Evolutionary conservation across 306 rosid genomes (phyloP), one percentile per base, ranked within the genome.

Genomic region (Acmispon strigosus): DNA sequence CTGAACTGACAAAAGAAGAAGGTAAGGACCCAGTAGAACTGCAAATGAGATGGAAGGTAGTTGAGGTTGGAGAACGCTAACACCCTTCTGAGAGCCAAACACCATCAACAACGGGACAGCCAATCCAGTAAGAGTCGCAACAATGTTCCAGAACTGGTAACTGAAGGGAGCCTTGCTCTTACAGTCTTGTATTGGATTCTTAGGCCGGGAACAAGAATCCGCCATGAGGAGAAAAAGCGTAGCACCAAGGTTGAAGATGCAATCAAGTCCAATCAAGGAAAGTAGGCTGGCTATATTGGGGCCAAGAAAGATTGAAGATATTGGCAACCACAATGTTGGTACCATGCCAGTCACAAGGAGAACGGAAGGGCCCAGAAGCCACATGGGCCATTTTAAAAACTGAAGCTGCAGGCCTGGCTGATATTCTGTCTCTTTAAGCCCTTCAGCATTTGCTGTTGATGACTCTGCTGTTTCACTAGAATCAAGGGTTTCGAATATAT

Each of bases 201-300:
- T 86, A 2, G 89, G 91, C 43, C 86, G 84, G 6, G 93, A 89
- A 71, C 90, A 82, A 14, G 92, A 80, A 64, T 90, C 98, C 10
- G 98, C 98, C 96, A 90, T 90, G 80, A 92, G 98, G 70, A 92
- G 96, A 66, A 88, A 92, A 75, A 90, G 91, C 18, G 92, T 84
- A n/a, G 93, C 98, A 0, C 96, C 98, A 2, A 92, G 82, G 84
- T 90, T 90, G 67, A 82, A 92, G 70, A 92, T 82, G 84, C 90
- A 92, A 77, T 92, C 98, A 6, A 92, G 96, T 76, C 98, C 96
- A 44, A 90, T 69, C 79, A 92, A 85, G 70, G 98, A 85, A 60
- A 92, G 89, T 39, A 92, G 73, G 86, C 98, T 90, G 20, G 96
- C 96, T 73, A 86, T 77, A 77, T 86, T 90, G 72, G 98, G 82